Evolutionary conservation across 148 eudicot species (phyloP), one percentile per base, ranked within the genome.

Genomic region (Salicornia ramosissima): DNA sequence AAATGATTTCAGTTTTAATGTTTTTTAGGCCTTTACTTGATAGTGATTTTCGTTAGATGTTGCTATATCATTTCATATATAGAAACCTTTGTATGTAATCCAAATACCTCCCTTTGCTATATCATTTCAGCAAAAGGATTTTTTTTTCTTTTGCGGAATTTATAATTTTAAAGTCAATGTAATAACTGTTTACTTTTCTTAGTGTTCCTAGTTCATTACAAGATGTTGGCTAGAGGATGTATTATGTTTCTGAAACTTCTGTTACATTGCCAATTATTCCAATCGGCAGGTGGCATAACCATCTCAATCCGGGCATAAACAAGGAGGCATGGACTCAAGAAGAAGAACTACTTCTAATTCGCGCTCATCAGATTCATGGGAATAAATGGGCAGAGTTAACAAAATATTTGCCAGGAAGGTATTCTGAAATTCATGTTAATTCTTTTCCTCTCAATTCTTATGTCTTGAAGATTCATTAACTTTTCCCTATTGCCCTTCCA

Each of bases 281-380:
- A 66, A 50, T 79, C 42, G 57, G 21, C 69, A 94, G 99, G 91
- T 94, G 99, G 99, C 96, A 90, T 75, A 89, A 94, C 79, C 99
- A 94, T 86, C 92, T 94, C 52, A 91, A 94, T 83, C 99, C 99
- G 54, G 73, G 73, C 66, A 94, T 94, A 80, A 94, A 87, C 82
- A 94, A 87, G 79, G 91, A 94, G 80, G 92, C 99, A 53, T 94
- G 99, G 99, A 90, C 91, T 49, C 96, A 90, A 76, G 97, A 94
- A 70, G 99, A 94, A 80, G 99, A 94, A 74, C 54, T 94, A 67
- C 71, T 86, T 70, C 71, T 94, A 70, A 86, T 94, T 78, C 91
- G 63, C 50, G 96, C 92, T 63, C 99, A 94, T 84, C 91, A 89
- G 75, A 77, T 82, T 28, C 82, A 87, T 75, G 99, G 99, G 59